Evolutionary conservation across 768 basidiomycete species (phyloP).

Genomic region (Boletus eberwhitei): DNA sequence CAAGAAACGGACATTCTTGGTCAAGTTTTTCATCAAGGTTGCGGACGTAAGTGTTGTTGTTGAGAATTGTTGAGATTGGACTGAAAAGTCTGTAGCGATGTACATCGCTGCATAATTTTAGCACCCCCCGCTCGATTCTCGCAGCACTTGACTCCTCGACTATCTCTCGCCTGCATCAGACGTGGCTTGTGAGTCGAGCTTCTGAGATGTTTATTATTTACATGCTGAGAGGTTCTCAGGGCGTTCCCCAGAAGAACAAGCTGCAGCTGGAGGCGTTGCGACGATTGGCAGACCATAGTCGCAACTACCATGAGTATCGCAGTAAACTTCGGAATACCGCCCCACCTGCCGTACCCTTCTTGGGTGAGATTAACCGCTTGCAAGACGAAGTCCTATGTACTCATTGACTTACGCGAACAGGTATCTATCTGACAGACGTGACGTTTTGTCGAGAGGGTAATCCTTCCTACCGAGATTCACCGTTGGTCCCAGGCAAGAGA

Average conservation of each 20-base stretch:
- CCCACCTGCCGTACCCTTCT: conserved; percentile 92
- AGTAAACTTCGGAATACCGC: conserved; percentile 80
- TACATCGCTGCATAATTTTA: conserved; percentile 80
- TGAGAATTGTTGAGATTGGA: conserved; percentile 1
- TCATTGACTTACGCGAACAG: conserved; percentile 36
- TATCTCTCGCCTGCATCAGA: conserved; percentile 86
- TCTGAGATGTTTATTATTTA: neutral
- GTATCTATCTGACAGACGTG: conserved; percentile 85
- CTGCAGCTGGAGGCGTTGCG: conserved; percentile 74
- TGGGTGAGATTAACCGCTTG: conserved; percentile 50
- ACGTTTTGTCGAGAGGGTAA: conserved; percentile 97
- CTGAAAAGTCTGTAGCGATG: conserved; percentile 60
- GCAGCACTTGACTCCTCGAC: conserved; percentile 96
- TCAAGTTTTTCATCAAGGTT: conserved; percentile 94
- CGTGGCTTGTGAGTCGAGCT: conserved; percentile 76
- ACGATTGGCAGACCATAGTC: conserved; percentile 84
- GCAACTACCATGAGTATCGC: conserved; percentile 91
- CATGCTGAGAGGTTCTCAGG: conserved; percentile 42
- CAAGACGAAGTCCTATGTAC: neutral
- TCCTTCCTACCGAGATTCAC: conserved; percentile 77
- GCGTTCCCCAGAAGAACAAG: conserved; percentile 82
- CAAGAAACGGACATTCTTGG: conserved; percentile 71
- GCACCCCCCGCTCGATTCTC: conserved; percentile 87
- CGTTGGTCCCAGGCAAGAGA: conserved; percentile 68
- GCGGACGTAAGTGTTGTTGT: conserved; percentile 63